phyloP scores from a whole-genome alignment of 225 moss, liverwort and hornwort species.

The Lunularia cruciata region DNA sequence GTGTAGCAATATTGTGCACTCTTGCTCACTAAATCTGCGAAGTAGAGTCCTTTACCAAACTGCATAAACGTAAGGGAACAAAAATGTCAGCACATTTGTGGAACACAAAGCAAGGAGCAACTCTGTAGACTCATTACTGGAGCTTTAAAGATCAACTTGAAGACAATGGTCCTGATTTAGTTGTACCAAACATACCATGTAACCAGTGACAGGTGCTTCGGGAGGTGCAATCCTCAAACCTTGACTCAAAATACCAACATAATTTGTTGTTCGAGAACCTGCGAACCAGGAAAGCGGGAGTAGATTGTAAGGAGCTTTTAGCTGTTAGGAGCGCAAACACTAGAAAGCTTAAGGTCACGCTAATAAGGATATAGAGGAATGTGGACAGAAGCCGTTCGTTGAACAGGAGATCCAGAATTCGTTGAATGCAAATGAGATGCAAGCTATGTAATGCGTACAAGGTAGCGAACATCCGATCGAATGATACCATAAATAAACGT shows the following conservation, averaged over 20 bases:
- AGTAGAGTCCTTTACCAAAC: slow-evolving; percentile 98
- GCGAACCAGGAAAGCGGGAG: slow-evolving; percentile 12
- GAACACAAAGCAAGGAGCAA: background rate
- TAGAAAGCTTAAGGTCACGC: too few relatives aligned
- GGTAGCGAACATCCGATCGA: too few relatives aligned
- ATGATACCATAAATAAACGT: too few relatives aligned
- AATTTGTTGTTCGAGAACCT: slow-evolving; percentile 97
- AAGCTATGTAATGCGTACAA: too few relatives aligned
- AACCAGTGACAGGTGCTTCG: slow-evolving; percentile 94
- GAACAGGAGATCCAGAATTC: background rate
- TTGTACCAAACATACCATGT: slow-evolving; percentile 66
- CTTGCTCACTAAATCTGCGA: slow-evolving; percentile 96
- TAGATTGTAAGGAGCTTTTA: too few relatives aligned
- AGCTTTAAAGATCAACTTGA: background rate
- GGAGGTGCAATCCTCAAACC: slow-evolving; percentile 98
- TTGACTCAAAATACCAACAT: slow-evolving; percentile 95
- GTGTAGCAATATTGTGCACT: slow-evolving; percentile 95
- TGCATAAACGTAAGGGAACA: slow-evolving; percentile 29
- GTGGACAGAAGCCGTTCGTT: too few relatives aligned
- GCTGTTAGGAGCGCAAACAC: too few relatives aligned
- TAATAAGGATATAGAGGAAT: too few relatives aligned
- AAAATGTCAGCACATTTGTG: background rate
- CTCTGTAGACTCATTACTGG: background rate
- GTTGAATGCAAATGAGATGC: background rate
- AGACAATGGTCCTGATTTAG: background rate